phyloP scores from a whole-genome alignment of 2,329 filamentous ascomycete genomes.

The Oidium heveae region DNA sequence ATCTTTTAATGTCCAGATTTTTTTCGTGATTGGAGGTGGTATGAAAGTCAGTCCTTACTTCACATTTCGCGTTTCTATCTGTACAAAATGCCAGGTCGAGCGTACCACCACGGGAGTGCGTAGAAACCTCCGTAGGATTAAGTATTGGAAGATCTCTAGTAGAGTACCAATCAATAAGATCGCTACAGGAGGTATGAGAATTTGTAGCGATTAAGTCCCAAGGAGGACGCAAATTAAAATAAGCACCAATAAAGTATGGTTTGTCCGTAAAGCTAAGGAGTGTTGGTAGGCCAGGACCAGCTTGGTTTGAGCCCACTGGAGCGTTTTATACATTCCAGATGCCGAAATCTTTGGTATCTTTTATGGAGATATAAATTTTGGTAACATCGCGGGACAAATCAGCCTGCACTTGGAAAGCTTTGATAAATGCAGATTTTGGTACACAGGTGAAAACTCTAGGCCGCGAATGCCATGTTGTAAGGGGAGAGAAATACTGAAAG shows the following conservation, averaged over 20 bases:
- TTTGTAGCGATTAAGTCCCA: not conserved
- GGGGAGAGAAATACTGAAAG: not conserved
- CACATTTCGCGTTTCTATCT: not conserved
- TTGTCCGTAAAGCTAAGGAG: not conserved
- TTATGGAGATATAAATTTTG: not conserved
- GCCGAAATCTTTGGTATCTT: not conserved
- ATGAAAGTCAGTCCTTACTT: not conserved
- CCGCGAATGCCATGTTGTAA: not conserved
- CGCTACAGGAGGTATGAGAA: not conserved
- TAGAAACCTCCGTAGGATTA: not conserved
- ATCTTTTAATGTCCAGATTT: conserved; percentile 18
- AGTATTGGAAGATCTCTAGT: not conserved
- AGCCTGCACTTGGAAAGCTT: not conserved
- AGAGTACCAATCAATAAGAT: not conserved
- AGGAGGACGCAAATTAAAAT: not conserved
- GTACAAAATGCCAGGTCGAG: not conserved
- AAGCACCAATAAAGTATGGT: not conserved
- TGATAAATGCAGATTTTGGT: not conserved
- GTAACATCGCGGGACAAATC: not conserved
- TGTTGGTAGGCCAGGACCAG: not conserved
- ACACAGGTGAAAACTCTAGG: not conserved
- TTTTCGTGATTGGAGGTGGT: not conserved
- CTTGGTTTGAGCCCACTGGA: not conserved
- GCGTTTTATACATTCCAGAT: not conserved
- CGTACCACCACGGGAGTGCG: not conserved